Conservation (phyloP, 1,284 basidiomycete genomes). For the Austroboletus novae-zelandiae region DNA sequence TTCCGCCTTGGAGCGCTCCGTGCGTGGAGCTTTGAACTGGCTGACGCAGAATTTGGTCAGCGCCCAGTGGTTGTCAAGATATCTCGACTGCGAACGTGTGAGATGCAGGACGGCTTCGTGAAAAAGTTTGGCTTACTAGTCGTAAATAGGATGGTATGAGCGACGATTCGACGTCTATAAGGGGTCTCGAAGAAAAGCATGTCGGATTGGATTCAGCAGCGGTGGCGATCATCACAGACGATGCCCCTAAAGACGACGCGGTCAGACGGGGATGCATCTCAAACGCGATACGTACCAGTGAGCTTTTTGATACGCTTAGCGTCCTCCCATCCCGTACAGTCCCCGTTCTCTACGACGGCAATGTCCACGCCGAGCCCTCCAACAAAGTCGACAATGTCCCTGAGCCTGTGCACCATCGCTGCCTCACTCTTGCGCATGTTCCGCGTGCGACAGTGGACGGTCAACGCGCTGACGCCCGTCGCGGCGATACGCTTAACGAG, state of each 20-base stretch:
- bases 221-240: slow-evolving; percentile 94
- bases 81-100: slow-evolving; percentile 46
- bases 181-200: slow-evolving; percentile 73
- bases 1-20: slow-evolving; percentile 53
- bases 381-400: slow-evolving; percentile 84
- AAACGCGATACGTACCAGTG: slow-evolving; percentile 55
- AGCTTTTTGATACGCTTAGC: slow-evolving; percentile 70
- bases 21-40: slow-evolving; percentile 70
- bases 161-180: slow-evolving; percentile 66
- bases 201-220: slow-evolving; percentile 92
- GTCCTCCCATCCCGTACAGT: slow-evolving; percentile 81
- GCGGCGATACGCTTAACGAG: slow-evolving; percentile 85
- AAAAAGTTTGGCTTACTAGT: slow-evolving; percentile 48
- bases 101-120: not conserved
- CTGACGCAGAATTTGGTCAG: slow-evolving; percentile 91
- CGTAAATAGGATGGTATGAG: slow-evolving; percentile 78
- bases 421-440: slow-evolving; percentile 86
- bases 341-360: slow-evolving; percentile 92
- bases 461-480: slow-evolving; percentile 88
- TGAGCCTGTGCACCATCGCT: slow-evolving; percentile 78
- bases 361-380: slow-evolving; percentile 67
- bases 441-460: slow-evolving; percentile 94
- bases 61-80: slow-evolving; percentile 77
- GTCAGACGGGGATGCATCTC: slow-evolving; percentile 1
- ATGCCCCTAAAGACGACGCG: slow-evolving; percentile 56